Evolutionary conservation across 805 yeast genomes (phyloP).

Genomic region (Vanderwaltozyma polyspora): DNA sequence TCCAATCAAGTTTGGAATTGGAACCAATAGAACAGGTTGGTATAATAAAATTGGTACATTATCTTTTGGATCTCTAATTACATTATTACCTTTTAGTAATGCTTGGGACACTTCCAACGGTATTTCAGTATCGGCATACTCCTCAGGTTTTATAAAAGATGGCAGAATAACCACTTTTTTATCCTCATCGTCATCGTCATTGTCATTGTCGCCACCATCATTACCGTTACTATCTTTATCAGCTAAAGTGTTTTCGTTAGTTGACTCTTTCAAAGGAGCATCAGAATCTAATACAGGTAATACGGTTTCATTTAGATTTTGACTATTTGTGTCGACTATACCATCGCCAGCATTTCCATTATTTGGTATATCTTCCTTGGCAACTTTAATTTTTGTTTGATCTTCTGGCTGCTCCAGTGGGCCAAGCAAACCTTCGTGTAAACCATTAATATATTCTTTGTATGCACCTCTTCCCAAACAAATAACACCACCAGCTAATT

Average conservation of each 20-base stretch:
- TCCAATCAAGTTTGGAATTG: slow-evolving; percentile 72
- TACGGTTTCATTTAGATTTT: too few relatives aligned
- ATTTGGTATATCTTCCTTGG: neutral
- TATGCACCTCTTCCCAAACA: slow-evolving; percentile 94
- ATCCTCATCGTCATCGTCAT: slow-evolving; percentile 6
- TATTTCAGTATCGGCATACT: slow-evolving; percentile 41
- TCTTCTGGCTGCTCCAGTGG: slow-evolving; percentile 52
- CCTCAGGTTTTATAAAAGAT: slow-evolving; percentile 52
- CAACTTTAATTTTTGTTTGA: slow-evolving; percentile 5
- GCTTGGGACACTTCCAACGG: slow-evolving; percentile 42
- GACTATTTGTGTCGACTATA: neutral
- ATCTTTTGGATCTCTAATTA: slow-evolving; percentile 23
- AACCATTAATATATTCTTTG: slow-evolving; percentile 81
- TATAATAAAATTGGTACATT: slow-evolving; percentile 49
- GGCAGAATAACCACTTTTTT: slow-evolving; percentile 31
- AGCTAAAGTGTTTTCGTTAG: neutral
- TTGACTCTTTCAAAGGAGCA: neutral
- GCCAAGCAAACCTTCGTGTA: slow-evolving; percentile 91
- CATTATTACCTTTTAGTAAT: slow-evolving; percentile 3
- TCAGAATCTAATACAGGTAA: too few relatives aligned
- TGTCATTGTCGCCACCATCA: slow-evolving; percentile 6
- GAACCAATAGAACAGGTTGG: slow-evolving; percentile 68
- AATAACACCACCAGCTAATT: slow-evolving; percentile 68
- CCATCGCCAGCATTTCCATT: neutral
- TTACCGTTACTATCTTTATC: slow-evolving; percentile 7